Evolutionary conservation across 768 basidiomycete species (phyloP).

Genomic region (Tephrocybe sp.): DNA sequence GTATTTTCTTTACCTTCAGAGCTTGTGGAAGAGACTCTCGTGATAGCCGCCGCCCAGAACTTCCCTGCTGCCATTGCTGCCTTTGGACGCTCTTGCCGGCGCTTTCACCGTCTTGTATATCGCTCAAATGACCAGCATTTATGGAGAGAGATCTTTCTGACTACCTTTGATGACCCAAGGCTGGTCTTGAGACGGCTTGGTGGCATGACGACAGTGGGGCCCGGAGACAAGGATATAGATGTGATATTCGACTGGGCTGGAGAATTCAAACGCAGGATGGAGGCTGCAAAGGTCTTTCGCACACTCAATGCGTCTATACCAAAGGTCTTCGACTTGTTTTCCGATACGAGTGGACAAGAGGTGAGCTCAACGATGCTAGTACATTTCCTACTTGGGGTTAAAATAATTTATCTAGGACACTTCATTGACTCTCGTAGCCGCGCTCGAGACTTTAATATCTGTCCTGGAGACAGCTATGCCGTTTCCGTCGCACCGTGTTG

Average conservation of each 20-base stretch:
- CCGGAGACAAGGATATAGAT: background rate
- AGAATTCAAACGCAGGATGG: slow-evolving; percentile 20
- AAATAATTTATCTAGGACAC: no score
- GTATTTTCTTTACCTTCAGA: slow-evolving; percentile 19
- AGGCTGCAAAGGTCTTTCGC: slow-evolving; percentile 14
- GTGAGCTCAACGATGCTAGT: no score
- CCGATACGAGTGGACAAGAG: background rate
- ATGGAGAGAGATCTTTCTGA: slow-evolving; percentile 50
- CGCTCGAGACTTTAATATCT: slow-evolving; percentile 14
- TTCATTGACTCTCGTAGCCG: slow-evolving; percentile 5
- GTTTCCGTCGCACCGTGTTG: slow-evolving; percentile 9
- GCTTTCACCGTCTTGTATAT: slow-evolving; percentile 17
- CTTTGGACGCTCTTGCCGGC: slow-evolving; percentile 15
- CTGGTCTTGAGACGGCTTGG: slow-evolving; percentile 15
- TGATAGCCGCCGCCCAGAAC: slow-evolving; percentile 13
- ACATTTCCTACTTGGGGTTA: no score
- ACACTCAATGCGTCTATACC: background rate
- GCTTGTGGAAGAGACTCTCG: slow-evolving; percentile 18
- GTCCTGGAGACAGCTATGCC: slow-evolving; percentile 18
- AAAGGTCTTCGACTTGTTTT: slow-evolving; percentile 8
- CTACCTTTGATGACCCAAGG: slow-evolving; percentile 51
- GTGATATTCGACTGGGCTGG: slow-evolving; percentile 19
- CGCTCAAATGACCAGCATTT: slow-evolving; percentile 23
- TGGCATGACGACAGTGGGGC: slow-evolving; percentile 7
- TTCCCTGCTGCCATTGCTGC: slow-evolving; percentile 17